phyloP scores from a whole-genome alignment of 495 filamentous ascomycete genomes.

The Penicillium coffeae region DNA sequence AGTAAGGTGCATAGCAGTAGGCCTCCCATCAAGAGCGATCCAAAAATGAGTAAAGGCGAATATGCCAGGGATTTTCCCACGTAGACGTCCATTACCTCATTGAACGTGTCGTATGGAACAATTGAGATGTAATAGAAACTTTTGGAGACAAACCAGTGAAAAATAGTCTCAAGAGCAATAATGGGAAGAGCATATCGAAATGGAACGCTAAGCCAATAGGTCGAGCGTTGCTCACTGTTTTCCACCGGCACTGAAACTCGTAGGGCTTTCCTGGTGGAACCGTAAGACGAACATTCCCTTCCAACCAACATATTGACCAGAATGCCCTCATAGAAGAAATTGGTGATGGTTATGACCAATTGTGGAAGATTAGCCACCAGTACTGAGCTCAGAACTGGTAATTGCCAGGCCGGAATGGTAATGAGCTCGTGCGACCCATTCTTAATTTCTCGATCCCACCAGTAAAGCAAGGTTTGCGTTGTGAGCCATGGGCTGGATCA shows the following conservation, averaged over 20 bases:
- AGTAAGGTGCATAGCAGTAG: no score
- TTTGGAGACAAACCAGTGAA: slow-evolving; percentile 45
- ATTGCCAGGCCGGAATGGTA: background rate
- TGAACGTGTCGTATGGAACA: slow-evolving; percentile 23
- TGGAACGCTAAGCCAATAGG: slow-evolving; percentile 41
- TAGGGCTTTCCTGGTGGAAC: slow-evolving; percentile 27
- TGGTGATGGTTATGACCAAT: slow-evolving; percentile 38
- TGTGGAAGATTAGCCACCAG: slow-evolving; percentile 42
- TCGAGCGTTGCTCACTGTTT: slow-evolving; percentile 38
- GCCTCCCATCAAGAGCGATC: slow-evolving; percentile 15
- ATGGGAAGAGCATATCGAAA: slow-evolving; percentile 38
- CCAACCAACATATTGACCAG: slow-evolving; percentile 40
- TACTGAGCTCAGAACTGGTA: background rate
- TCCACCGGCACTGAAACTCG: slow-evolving; percentile 41
- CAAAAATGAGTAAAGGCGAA: slow-evolving; percentile 27
- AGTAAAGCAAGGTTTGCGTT: no score
- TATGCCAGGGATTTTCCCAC: slow-evolving; percentile 6
- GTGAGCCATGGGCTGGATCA: no score
- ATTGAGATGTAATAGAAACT: slow-evolving; percentile 30
- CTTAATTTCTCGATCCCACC: no score
- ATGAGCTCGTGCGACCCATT: no score
- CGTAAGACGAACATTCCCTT: slow-evolving; percentile 31
- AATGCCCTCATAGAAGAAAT: slow-evolving; percentile 36
- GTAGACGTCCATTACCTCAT: no score
- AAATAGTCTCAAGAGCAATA: slow-evolving; percentile 14